Base-by-base conservation (phyloP, 73 alveolate genomes). In the Stentor roeselii region DNA sequence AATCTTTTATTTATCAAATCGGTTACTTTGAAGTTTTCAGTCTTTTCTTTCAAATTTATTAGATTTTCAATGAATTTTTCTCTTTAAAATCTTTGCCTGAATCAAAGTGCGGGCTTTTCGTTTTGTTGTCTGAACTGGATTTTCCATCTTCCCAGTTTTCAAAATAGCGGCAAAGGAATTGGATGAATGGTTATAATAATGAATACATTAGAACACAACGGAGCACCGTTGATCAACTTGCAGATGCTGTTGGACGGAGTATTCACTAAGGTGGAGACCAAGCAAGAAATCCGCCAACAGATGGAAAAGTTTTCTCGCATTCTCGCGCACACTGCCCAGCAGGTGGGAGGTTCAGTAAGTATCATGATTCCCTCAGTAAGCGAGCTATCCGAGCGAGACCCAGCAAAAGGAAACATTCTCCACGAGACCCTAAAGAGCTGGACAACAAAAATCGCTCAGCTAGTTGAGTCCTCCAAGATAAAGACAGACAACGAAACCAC, bases 271-370 rank as follows among this genome's bases (percentile, higher is more conserved):
- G 61, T 90, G 86, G 93, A 87, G 34, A 36, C 85, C 34, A 75
- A 84, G 75, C 59, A 83, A 35, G 96, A 90, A 59, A 88, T 86
- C 35, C 50, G 85, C 14, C 84, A 80, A 3, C 92, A 83, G 67
- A 80, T 90, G 89, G 95, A 90, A 87, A 90, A 90, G 86, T 90
- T 90, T 59, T 89, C 86, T 41, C 82, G 87, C 83, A 88, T 86
- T 84, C 84, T 90, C 38, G 83, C 86, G 61, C 86, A 61, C 31
- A 86, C 92, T 36, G 31, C 78, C 82, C 92, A 90, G 75, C 90
- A 90, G 60, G 92, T 91, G 82, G 86, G 89, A 35, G 95, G 95
- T 11, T 85, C 74, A n/a, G 95, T 90, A 82, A 90, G 90, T 58
- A 90, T 90, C 78, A 60, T 75, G 85, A 86, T 90, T 59, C 95